Conservation (phyloP, 2,329 filamentous ascomycete genomes). For the Stromatinia cepivora region DNA sequence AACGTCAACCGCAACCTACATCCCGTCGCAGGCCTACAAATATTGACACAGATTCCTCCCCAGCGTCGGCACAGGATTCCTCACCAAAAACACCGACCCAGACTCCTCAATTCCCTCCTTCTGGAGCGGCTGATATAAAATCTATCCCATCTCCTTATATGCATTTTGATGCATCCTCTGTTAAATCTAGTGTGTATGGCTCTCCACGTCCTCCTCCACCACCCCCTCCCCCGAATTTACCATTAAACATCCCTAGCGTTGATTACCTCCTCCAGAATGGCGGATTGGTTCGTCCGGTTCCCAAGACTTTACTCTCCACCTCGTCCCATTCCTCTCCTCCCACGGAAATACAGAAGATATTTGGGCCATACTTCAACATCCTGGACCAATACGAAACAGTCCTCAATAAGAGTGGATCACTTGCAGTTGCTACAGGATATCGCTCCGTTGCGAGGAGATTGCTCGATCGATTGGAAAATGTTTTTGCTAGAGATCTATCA, state of each 20-base stretch:
- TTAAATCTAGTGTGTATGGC: conserved; percentile 36
- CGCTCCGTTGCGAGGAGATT: conserved; percentile 88
- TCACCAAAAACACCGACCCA: conserved; percentile 63
- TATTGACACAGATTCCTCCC: conserved; percentile 45
- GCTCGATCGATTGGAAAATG: conserved; percentile 86
- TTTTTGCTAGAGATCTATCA: conserved; percentile 90
- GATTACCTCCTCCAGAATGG: conserved; percentile 92
- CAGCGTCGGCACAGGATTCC: conserved; percentile 52
- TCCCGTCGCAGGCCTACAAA: conserved; percentile 35
- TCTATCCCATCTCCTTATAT: conserved; percentile 39
- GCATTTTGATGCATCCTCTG: conserved; percentile 42
- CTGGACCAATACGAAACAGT: conserved; percentile 85
- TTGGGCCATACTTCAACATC: conserved; percentile 78
- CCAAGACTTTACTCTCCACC: conserved; percentile 68
- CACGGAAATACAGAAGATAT: conserved; percentile 70
- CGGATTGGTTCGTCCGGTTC: conserved; percentile 69
- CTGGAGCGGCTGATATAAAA: conserved; percentile 34
- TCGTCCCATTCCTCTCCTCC: conserved; percentile 42
- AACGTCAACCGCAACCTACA: conserved; percentile 46
- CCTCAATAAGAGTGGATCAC: conserved; percentile 77
- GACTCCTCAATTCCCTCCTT: conserved; percentile 49
- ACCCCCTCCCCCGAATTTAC: conserved; percentile 58
- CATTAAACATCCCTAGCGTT: conserved; percentile 74
- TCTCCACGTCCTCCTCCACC: conserved; percentile 65
- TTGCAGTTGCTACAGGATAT: conserved; percentile 94